These are phyloP conservation scores for Aspergillus quadricinctus DNA, from an alignment of 2,329 filamentous ascomycete genomes.

Conservation along the genomic window DNA sequence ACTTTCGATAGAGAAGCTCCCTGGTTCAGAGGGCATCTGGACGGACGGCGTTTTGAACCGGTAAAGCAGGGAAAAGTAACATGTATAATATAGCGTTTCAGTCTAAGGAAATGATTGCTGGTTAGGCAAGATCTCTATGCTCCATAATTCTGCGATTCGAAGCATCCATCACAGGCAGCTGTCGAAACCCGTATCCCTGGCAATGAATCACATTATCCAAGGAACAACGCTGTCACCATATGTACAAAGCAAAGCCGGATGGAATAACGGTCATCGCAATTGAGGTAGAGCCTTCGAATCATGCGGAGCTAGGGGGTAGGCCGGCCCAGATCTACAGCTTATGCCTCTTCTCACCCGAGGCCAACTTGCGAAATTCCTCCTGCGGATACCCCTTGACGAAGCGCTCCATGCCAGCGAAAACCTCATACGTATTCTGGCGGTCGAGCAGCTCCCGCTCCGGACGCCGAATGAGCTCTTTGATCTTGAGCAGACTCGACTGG, in stretches of 20 bases:
- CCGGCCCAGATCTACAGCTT: constrained; percentile 60
- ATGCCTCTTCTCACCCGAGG: constrained; percentile 85
- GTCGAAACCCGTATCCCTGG: background rate
- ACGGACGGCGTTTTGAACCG: background rate
- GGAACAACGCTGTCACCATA: background rate
- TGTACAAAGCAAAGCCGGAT: background rate
- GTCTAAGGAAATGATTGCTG: background rate
- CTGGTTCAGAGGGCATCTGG: background rate
- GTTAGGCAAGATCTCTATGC: background rate
- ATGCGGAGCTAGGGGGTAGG: no score
- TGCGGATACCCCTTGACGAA: constrained; percentile 80
- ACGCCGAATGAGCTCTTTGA: constrained; percentile 76
- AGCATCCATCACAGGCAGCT: background rate
- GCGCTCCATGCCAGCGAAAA: constrained; percentile 76
- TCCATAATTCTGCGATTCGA: background rate
- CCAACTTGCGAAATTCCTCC: constrained; percentile 81
- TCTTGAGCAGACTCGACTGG: constrained; percentile 70
- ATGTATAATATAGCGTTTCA: background rate
- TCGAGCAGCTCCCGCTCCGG: constrained; percentile 71
- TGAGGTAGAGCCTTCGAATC: no score
- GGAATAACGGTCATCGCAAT: no score
- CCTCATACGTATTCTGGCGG: constrained; percentile 73
- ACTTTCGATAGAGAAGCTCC: background rate
- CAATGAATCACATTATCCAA: background rate
- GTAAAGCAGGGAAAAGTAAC: background rate